Conservation (phyloP, 345 rosid species). For the Pistacia atlantica region DNA sequence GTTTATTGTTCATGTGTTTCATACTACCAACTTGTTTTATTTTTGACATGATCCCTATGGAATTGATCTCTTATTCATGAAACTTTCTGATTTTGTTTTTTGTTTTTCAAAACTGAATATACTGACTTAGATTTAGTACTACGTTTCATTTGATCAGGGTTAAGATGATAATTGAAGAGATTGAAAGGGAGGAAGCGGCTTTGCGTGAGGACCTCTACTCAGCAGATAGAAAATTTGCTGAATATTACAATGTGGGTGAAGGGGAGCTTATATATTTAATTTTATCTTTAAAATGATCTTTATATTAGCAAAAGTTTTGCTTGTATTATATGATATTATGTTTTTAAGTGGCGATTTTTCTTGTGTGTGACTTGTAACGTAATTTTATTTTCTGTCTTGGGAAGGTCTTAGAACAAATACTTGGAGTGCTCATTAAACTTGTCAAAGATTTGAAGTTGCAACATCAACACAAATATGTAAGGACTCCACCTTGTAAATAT, state of each 20-base stretch:
- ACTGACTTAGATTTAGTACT: neutral
- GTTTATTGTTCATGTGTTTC: neutral
- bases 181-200: constrained; percentile 91
- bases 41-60: neutral
- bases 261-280: neutral
- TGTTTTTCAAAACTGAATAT: neutral
- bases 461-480: constrained; percentile 93
- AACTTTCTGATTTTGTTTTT: neutral
- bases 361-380: constrained; percentile 16
- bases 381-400: constrained; percentile 23
- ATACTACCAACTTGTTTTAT: neutral
- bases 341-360: constrained; percentile 4
- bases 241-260: constrained; percentile 81
- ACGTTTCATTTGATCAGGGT: constrained; percentile 53
- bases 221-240: constrained; percentile 91
- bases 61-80: neutral
- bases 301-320: neutral
- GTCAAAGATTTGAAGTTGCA: constrained; percentile 95
- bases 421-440: constrained; percentile 93
- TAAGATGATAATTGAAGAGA: constrained; percentile 90
- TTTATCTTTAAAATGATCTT: constrained; percentile 9
- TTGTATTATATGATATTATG: constrained; percentile 9
- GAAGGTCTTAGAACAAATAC: constrained; percentile 94
- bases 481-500: constrained; percentile 19
- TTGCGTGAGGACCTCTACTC: constrained; percentile 90